phyloP scores from a whole-genome alignment of 306 rosid genomes.

The peach (Prunus persica) region Prunus_persica_NCBIv2 NC_034013.1:13163001-13163500 shows the following conservation, averaged over 20 bases:
- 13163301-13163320: not conserved
- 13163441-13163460: not conserved
- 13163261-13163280: not conserved
- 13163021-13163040: conserved; percentile 62
- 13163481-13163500: not conserved
- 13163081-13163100: conserved; percentile 77
- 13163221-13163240: not conserved
- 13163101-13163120: conserved; percentile 75
- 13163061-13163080: conserved; percentile 90
- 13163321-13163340: not conserved
- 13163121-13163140: conserved; percentile 88
- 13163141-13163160: conserved; percentile 53
- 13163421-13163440: not conserved
- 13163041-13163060: conserved; percentile 80
- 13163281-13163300: not conserved
- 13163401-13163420: not conserved
- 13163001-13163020: conserved; percentile 88
- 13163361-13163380: not conserved
- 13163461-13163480: not conserved
- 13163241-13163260: not conserved
- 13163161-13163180: conserved; percentile 4
- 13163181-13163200: conserved; percentile 23
- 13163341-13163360: not conserved
- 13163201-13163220: conserved; percentile 15
- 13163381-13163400: not conserved